Evolutionary conservation across 1,139 yeast genomes (phyloP), one percentile per base, ranked within the genome.

Genomic region (Scheffersomyces titani): DNA sequence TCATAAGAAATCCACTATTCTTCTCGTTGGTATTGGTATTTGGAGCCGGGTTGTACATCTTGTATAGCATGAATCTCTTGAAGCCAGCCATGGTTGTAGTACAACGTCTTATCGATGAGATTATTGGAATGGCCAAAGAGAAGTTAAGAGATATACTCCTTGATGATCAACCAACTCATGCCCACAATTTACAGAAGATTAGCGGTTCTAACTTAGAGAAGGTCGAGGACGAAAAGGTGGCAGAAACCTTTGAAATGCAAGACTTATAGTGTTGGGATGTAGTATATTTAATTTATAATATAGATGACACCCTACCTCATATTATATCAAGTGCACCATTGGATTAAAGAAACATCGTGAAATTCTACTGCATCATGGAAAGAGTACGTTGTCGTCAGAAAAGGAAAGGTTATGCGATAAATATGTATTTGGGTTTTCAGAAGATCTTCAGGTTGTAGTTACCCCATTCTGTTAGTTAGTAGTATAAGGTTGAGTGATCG

Each of bases 1-100:
- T 94, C 21, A 68, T 94, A 53, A 83, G 96, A 61, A 93, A 91
- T 70, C 99, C 99, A 36, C 68, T 90, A 22, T 81, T 89, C 64
- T 87, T 92, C 65, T 76, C 92, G 19, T 74, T 88, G 55, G 66
- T 85, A 7, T 61, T 84, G 11, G 62, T 90, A 2, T 49, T 80
- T 1, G 84, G 83, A 1, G 92, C 89, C 0, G 89, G 85, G 1
- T 70, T 83, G 2, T 92, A 89, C 68, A 81, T 89, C 54, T 82
- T 92, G 62, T 89, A 90, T 69, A 82, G 83, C 54, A 79, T 89
- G 71, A 89, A 89, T 63, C 75, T 93, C 70, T 83, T 93, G 75
- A 89, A 88, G 6, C 97, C 97, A 0, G 86, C 93, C 13, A 66
- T 86, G 53, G 75, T 81, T 40, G 89, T 92, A 18, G 80, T 76